Conservation (phyloP, 257 asterid genomes). For the Osmanthus fragrans region DNA sequence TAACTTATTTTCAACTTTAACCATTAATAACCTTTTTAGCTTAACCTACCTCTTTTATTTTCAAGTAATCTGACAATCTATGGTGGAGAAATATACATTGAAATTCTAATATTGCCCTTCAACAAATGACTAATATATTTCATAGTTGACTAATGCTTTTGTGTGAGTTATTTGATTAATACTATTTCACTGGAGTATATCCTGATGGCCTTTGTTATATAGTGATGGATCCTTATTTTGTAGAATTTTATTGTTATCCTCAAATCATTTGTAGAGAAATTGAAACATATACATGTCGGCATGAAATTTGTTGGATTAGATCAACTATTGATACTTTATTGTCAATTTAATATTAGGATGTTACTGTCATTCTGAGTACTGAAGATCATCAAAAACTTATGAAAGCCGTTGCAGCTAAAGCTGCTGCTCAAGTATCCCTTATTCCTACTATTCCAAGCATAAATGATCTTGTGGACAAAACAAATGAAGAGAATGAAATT, state of each 20-base stretch:
- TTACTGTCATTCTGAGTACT: slow-evolving; percentile 78
- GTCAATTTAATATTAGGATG: slow-evolving; percentile 47
- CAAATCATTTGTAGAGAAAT: not conserved
- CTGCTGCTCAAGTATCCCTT: slow-evolving; percentile 72
- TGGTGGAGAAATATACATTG: slow-evolving; percentile 1
- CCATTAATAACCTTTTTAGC: not conserved
- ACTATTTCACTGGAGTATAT: not conserved
- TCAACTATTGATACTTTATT: not conserved
- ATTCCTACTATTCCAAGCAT: slow-evolving; percentile 56
- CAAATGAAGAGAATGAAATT: slow-evolving; percentile 32
- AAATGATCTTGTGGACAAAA: slow-evolving; percentile 27
- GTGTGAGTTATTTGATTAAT: not conserved
- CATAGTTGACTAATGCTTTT: not conserved
- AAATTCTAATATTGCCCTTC: not conserved
- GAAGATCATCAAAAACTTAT: slow-evolving; percentile 88
- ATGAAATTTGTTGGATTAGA: not conserved
- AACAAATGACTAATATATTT: not conserved
- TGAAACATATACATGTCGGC: not conserved
- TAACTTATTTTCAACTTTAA: not conserved
- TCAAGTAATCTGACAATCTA: not conserved
- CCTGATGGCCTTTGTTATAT: not conserved
- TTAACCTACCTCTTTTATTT: slow-evolving; percentile 2
- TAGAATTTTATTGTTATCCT: not conserved
- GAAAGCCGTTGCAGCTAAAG: slow-evolving; percentile 75
- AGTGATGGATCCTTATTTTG: not conserved